Conservation (phyloP, 495 filamentous ascomycete species). For the Lepraria neglecta region DNA sequence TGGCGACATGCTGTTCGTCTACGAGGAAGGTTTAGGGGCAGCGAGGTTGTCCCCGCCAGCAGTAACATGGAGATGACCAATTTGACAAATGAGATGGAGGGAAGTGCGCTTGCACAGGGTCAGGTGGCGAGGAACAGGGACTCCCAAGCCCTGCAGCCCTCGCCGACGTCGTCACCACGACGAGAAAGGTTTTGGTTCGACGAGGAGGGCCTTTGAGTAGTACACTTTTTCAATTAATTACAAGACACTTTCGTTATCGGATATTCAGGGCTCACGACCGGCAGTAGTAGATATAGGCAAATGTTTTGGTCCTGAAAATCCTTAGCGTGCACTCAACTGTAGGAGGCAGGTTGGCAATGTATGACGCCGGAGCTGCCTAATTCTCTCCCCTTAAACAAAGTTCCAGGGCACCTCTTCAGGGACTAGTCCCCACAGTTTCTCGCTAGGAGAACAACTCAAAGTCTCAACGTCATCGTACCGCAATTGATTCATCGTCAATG, state of each 20-base stretch:
- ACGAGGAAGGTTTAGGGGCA: neutral
- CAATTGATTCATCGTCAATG: no score
- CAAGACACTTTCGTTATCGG: neutral
- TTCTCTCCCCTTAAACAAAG: no score
- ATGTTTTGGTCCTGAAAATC: no score
- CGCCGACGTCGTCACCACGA: neutral
- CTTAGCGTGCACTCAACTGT: no score
- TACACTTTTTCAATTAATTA: neutral
- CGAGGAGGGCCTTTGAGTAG: neutral
- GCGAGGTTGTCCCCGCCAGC: neutral
- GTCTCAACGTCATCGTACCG: no score
- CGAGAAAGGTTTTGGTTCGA: constrained; percentile 4
- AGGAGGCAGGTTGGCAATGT: no score
- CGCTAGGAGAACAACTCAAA: no score
- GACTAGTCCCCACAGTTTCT: no score
- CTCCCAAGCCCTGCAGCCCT: neutral
- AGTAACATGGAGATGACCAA: neutral
- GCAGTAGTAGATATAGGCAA: no score
- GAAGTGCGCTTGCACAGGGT: neutral
- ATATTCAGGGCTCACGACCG: no score
- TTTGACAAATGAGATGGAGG: neutral
- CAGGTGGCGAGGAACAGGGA: neutral
- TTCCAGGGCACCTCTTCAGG: no score
- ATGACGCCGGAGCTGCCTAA: no score
- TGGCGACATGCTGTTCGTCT: constrained; percentile 46